Conservation (phyloP, 2,329 filamentous ascomycete genomes). For the Lachnellula suecica region DNA sequence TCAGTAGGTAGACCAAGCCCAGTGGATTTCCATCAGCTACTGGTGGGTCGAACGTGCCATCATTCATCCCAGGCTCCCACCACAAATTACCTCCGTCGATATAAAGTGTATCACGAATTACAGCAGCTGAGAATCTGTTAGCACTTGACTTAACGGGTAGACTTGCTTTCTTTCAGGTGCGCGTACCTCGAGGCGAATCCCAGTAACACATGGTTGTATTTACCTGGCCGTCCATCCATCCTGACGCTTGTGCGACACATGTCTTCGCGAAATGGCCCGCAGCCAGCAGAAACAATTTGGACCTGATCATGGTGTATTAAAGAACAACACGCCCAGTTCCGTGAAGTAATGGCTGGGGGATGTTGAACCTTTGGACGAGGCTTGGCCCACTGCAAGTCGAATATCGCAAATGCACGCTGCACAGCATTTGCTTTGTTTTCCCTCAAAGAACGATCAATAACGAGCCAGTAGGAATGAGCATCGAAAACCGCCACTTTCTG, state of each 20-base stretch:
- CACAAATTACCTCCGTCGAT: slow-evolving; percentile 60
- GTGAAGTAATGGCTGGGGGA: slow-evolving; percentile 2
- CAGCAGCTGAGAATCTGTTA: slow-evolving; percentile 44
- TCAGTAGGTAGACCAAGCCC: slow-evolving; percentile 56
- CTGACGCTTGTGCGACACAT: slow-evolving; percentile 41
- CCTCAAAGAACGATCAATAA: neutral
- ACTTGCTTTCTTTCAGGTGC: too few relatives aligned
- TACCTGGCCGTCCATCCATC: slow-evolving; percentile 52
- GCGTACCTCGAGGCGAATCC: slow-evolving; percentile 41
- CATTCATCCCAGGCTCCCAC: slow-evolving; percentile 50
- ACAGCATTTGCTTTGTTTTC: neutral
- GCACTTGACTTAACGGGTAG: slow-evolving; percentile 16
- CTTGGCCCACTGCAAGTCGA: slow-evolving; percentile 9
- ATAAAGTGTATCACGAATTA: slow-evolving; percentile 62
- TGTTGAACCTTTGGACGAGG: slow-evolving; percentile 5
- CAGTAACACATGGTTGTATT: slow-evolving; percentile 61
- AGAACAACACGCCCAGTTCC: neutral
- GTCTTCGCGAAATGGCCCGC: slow-evolving; percentile 25
- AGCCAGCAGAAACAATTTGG: slow-evolving; percentile 12
- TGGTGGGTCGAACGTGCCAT: slow-evolving; percentile 38
- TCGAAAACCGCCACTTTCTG: slow-evolving; percentile 10
- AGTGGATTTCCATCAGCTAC: slow-evolving; percentile 43
- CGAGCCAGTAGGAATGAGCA: slow-evolving; percentile 2
- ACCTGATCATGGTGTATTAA: slow-evolving; percentile 18
- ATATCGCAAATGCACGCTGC: slow-evolving; percentile 9